Base-by-base conservation (phyloP, 306 rosid genomes). In the Rosa multiflora region DNA sequence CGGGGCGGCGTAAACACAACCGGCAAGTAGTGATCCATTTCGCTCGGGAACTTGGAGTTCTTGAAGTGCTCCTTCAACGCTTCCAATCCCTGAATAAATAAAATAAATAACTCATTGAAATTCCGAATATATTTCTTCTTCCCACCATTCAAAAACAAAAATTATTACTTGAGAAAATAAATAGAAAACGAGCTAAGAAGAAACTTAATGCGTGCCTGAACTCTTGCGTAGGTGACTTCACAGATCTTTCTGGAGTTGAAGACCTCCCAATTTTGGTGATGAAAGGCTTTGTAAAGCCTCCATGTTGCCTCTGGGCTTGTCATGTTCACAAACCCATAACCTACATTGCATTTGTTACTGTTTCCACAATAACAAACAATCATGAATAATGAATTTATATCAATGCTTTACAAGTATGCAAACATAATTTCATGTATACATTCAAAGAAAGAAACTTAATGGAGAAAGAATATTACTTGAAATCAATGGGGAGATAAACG, bases 331-430 rank as follows among this genome's bases (percentile, higher is more conserved):
- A 95, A 95, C 37, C 99, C 99, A 62, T 95, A 95, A 59, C 99
- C 99, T 82, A 95, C 98, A 79, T 95, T 95, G 86, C 99, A 95
- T 68, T 91, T 92, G 98, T 95, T 95, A 82, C 99, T 95, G 86
- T 46, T 63, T n/a, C 23, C 14, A 35, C 63, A 39, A 6, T 12
- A 21, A 23, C 70, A 43, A 23, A 14, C 11, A 39, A 47, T 18
- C 13, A 39, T 18, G 46, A 42, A 61, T 20, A 42, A 61, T 20
- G 21, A 64, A 26, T 44, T 5, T 5, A n/a, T 21, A 14, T 47
- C 55, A 61, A 43, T 17, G 5, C 5, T 6, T 17, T 13, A 6
- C 20, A 51, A 26, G 1, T 61, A 42, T 35, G 29, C 29, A 2
- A 4, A 62, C 3, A 32, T 2, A 21, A 48, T 21, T 26, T 42